A percentile compares a stretch with the other conserved stretches of the same genome.
phyloP scores from a whole-genome alignment of 2,329 filamentous ascomycete species.

The Aureobasidium sp. region DNA sequence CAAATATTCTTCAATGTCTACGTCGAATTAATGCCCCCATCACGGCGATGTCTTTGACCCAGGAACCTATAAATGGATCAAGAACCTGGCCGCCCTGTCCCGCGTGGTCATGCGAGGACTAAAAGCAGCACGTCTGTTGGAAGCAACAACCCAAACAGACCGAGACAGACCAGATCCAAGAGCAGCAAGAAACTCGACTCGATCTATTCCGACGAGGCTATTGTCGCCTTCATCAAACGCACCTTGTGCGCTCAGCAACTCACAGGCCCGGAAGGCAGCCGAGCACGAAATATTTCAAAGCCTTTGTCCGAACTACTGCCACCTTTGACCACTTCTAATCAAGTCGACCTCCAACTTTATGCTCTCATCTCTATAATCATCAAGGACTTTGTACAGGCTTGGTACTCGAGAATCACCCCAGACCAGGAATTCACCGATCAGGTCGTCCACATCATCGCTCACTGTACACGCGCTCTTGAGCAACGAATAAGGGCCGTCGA shows the following conservation, averaged over 20 bases:
- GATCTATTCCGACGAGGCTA: conserved; percentile 61
- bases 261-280: conserved; percentile 41
- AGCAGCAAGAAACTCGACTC: conserved; percentile 12
- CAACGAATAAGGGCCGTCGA: conserved; percentile 77
- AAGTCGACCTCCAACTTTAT: conserved; percentile 88
- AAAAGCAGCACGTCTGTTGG: conserved; percentile 1
- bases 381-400: conserved; percentile 81
- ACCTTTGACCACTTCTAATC: conserved; percentile 87
- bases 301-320: conserved; percentile 78
- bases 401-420: conserved; percentile 88
- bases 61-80: not conserved
- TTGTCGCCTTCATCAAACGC: conserved; percentile 69
- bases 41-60: not conserved
- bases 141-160: conserved; percentile 21
- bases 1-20: not conserved
- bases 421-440: conserved; percentile 84
- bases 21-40: not conserved
- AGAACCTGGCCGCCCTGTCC: not conserved
- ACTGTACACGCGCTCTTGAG: conserved; percentile 81
- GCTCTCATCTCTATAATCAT: conserved; percentile 84
- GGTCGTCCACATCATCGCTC: conserved; percentile 81
- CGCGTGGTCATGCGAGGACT: conserved; percentile 7
- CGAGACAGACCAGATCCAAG: conserved; percentile 27
- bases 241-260: conserved; percentile 65
- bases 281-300: conserved; percentile 49